Percentiles rank a stretch among this genome's conserved stretches.
These are phyloP conservation scores for Aspergillus baeticus DNA, from an alignment of 495 filamentous ascomycete genomes.

Conservation along the genomic window DNA sequence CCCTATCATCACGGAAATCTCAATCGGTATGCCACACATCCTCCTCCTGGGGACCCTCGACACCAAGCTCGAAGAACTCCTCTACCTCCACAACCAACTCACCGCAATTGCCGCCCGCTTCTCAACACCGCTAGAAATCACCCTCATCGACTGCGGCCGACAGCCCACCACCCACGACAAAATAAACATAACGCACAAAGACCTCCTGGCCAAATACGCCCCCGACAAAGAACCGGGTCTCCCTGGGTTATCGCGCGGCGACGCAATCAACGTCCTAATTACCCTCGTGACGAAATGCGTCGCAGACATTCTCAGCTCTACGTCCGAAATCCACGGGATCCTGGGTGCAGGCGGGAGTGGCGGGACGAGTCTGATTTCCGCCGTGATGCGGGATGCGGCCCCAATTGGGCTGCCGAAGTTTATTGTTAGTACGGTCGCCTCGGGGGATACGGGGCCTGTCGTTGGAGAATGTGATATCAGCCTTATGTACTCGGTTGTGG, in stretches of 20 bases:
- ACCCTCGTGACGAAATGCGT: slow-evolving; percentile 35
- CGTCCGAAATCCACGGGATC: slow-evolving; percentile 48
- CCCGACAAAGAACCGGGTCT: not conserved
- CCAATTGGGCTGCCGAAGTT: slow-evolving; percentile 68
- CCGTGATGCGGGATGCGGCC: slow-evolving; percentile 55
- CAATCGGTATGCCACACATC: slow-evolving; percentile 37
- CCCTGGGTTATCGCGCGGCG: slow-evolving; percentile 38
- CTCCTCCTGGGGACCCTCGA: slow-evolving; percentile 66
- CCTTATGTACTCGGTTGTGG: slow-evolving; percentile 68
- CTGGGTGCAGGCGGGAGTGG: slow-evolving; percentile 57
- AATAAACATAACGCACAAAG: slow-evolving; percentile 46
- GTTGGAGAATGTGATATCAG: slow-evolving; percentile 66
- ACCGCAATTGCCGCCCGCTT: not conserved
- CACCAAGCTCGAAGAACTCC: slow-evolving; percentile 61
- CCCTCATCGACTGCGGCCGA: slow-evolving; percentile 59
- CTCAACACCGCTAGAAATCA: slow-evolving; percentile 28
- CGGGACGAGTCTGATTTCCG: slow-evolving; percentile 55
- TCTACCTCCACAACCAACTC: slow-evolving; percentile 51
- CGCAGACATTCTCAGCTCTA: slow-evolving; percentile 27
- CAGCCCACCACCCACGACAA: slow-evolving; percentile 34
- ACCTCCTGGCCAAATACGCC: slow-evolving; percentile 28
- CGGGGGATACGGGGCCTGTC: slow-evolving; percentile 55
- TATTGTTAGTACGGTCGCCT: slow-evolving; percentile 67
- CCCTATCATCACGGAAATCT: not conserved
- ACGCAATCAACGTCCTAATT: slow-evolving; percentile 52